These are phyloP conservation scores for Aspergillus aculeatinus DNA, from an alignment of 2,329 filamentous ascomycete species.

Conservation along the genomic window DNA sequence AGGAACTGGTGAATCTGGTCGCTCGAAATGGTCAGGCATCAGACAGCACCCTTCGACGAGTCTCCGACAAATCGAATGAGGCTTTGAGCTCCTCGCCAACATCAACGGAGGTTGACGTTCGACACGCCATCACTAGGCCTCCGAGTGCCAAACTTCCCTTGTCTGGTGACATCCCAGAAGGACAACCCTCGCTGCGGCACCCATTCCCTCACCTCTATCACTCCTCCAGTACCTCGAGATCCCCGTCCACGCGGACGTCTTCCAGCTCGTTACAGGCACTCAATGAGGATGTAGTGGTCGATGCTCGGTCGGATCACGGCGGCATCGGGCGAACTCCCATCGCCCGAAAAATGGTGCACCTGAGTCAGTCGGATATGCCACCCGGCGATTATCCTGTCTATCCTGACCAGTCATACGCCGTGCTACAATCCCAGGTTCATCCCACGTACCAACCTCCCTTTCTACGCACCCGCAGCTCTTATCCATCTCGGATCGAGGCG, in stretches of 20 bases:
- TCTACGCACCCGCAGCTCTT: constrained; percentile 45
- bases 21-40: constrained; percentile 26
- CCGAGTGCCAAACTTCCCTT: constrained; percentile 28
- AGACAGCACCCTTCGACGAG: constrained; percentile 21
- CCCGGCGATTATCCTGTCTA: constrained; percentile 45
- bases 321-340: constrained; percentile 24
- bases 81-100: constrained; percentile 18
- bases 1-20: constrained; percentile 28
- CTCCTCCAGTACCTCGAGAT: constrained; percentile 36
- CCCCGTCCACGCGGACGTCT: constrained; percentile 41
- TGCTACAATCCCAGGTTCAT: constrained; percentile 45
- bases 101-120: constrained; percentile 24
- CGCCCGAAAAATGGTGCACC: constrained; percentile 28
- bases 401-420: constrained; percentile 50
- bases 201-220: constrained; percentile 35
- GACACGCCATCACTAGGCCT: constrained; percentile 24
- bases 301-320: constrained; percentile 35
- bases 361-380: constrained; percentile 26
- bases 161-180: constrained; percentile 28
- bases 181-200: constrained; percentile 34
- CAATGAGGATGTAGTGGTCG: constrained; percentile 39
- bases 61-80: constrained; percentile 24
- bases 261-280: constrained; percentile 45
- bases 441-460: constrained; percentile 41
- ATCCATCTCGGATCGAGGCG: constrained; percentile 39